Base-by-base conservation (phyloP, 1,284 basidiomycete species). In the Trichosporon asahii region DNA sequence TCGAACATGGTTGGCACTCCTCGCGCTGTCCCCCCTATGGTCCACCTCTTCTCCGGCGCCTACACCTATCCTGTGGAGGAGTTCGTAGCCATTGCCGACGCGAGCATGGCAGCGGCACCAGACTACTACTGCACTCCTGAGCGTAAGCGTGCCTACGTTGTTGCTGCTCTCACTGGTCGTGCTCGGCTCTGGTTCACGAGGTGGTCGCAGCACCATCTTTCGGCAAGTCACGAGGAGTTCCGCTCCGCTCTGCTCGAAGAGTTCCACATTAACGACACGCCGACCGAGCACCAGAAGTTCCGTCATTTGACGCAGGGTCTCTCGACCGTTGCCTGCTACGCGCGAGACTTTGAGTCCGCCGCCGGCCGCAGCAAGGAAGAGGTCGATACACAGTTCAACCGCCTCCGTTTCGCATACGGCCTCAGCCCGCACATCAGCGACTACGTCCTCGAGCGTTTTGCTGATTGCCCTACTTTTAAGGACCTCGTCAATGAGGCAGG, bases 111-210 rank as follows among this genome's bases (percentile, higher is more conserved):
- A 29, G 55, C 55, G 1, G 55, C 55, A 6, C 55, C 55, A 12
- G 55, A 60, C 27, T 60, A 60, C 55, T 60, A 60, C 55, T 60
- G 55, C 55, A 29, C 55, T 7, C 55, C 55, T 2, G 55, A 60
- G 29, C 55, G 55, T 23, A 60, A 60, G 55, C 55, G 55, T 18
- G 55, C 55, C 1, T 60, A 60, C 27, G 25, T 60, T 1, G 55
- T 23, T 6, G 55, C 55, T 2, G 55, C 55, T 14, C 12, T 60
- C 1, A 18, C 55, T 18, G 27, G 55, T 14, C 55, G 55, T 23
- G 55, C 55, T 6, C 11, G 55, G 14, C 55, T 60, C 9, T 60
- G 55, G 55, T 60, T 60, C 27, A 60, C 55, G 55, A 5, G n/a
- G 15, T 60, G 55, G 55, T 14, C 29, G 11, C 29, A 60, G 55